A percentile compares a stretch with the other conserved stretches of the same genome.
phyloP scores from a whole-genome alignment of 805 yeast species.

The Wickerhamomyces canadensis region DNA sequence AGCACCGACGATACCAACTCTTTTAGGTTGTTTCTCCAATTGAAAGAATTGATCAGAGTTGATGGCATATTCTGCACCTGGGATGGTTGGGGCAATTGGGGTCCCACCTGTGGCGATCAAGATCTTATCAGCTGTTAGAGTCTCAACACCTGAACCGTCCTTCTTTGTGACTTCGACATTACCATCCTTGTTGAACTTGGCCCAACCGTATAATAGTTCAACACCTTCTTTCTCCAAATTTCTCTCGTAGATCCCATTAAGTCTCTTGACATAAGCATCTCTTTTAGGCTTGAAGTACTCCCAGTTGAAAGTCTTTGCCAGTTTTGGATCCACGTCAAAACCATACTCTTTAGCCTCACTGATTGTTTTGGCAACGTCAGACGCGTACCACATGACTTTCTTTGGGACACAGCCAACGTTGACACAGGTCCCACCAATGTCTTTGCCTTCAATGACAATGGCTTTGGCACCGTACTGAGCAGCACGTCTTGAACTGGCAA shows the following conservation, averaged over 20 bases:
- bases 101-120: constrained; percentile 93
- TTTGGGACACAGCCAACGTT: constrained; percentile 99
- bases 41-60: constrained; percentile 90
- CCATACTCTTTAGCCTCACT: constrained; percentile 81
- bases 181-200: constrained; percentile 63
- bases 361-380: constrained; percentile 76
- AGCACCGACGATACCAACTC: constrained; percentile 94
- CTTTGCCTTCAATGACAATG: constrained; percentile 71
- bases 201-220: constrained; percentile 82
- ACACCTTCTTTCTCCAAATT: constrained; percentile 88
- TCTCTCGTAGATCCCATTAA: constrained; percentile 90
- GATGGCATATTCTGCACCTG: constrained; percentile 79
- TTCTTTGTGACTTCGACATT: constrained; percentile 71
- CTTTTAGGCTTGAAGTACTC: constrained; percentile 72
- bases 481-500: constrained; percentile 96
- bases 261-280: constrained; percentile 82
- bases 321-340: constrained; percentile 51
- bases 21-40: constrained; percentile 76
- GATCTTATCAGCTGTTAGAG: constrained; percentile 74
- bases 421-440: constrained; percentile 97
- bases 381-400: constrained; percentile 98
- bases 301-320: constrained; percentile 75
- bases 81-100: constrained; percentile 67
- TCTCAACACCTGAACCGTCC: constrained; percentile 48
- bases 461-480: constrained; percentile 91